A percentile compares a stretch with the other conserved stretches of the same genome.
Conservation (phyloP, 345 rosid genomes). For the Streptanthus diversifolius region DNA sequence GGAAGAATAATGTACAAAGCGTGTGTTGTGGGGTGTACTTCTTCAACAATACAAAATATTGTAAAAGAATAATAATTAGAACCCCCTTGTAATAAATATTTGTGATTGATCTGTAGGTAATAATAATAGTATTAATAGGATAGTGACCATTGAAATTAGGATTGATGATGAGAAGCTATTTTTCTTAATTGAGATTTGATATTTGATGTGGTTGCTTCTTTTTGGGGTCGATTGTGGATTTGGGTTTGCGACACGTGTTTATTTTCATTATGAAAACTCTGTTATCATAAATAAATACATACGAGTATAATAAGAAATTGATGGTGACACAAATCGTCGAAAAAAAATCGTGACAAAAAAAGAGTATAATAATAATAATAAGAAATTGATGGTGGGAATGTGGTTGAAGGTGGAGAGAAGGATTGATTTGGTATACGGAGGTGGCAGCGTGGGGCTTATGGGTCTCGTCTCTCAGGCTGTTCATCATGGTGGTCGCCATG, state of each 20-base stretch:
- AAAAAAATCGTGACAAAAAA: too few relatives aligned
- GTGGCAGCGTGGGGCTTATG: constrained; percentile 98
- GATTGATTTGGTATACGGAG: constrained; percentile 96
- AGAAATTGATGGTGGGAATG: constrained; percentile 44
- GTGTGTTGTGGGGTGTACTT: constrained; percentile 37
- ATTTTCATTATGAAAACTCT: constrained; percentile 46
- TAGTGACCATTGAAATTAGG: constrained; percentile 33
- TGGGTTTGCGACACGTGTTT: constrained; percentile 50
- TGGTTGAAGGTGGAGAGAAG: constrained; percentile 76
- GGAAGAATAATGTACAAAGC: constrained; percentile 36
- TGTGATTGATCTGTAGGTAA: constrained; percentile 27
- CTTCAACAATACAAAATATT: constrained; percentile 16
- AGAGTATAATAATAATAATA: background rate
- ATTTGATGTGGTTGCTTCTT: constrained; percentile 34
- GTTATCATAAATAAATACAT: constrained; percentile 20
- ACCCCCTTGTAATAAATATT: constrained; percentile 2
- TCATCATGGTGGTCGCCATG: constrained; percentile 99
- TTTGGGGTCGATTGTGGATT: constrained; percentile 11
- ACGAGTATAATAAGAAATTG: constrained; percentile 27
- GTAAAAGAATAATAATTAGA: background rate
- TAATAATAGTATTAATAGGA: constrained; percentile 31
- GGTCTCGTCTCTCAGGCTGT: constrained; percentile 98
- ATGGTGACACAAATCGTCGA: too few relatives aligned
- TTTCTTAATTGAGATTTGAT: constrained; percentile 30
- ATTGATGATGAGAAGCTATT: constrained; percentile 27